Conservation (phyloP, 352 stramenopile genomes). For the Pythium monospermum region DNA sequence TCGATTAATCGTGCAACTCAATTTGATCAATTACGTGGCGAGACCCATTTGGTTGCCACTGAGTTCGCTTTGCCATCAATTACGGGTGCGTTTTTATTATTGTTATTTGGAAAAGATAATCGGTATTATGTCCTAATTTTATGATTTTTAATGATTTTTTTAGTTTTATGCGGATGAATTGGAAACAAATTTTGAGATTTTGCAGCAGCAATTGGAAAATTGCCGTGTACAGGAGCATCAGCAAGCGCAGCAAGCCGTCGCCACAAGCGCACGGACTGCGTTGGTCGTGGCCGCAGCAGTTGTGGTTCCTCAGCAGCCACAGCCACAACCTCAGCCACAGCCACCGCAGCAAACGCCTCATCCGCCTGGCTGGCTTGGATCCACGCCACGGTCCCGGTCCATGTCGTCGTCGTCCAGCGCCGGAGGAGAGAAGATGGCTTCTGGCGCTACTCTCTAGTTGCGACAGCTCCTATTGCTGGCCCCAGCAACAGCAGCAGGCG, state of each 20-base stretch:
- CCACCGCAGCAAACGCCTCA: neutral
- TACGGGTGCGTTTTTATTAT: constrained; percentile 36
- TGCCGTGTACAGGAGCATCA: constrained; percentile 9
- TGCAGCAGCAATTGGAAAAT: constrained; percentile 37
- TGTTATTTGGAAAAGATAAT: too few relatives aligned
- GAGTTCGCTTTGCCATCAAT: constrained; percentile 46
- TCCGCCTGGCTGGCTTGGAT: neutral
- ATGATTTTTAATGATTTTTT: too few relatives aligned
- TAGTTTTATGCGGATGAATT: constrained; percentile 66
- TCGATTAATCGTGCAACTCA: constrained; percentile 58
- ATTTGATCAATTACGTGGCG: constrained; percentile 75
- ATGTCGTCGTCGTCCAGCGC: neutral
- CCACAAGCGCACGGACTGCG: too few relatives aligned
- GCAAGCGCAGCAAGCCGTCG: neutral
- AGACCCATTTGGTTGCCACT: constrained; percentile 69
- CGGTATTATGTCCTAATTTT: neutral
- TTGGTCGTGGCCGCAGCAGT: neutral
- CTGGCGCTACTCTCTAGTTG: too few relatives aligned
- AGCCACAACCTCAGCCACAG: neutral
- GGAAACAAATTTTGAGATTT: constrained; percentile 62
- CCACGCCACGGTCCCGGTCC: neutral
- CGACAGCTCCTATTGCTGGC: too few relatives aligned
- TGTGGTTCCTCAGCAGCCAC: too few relatives aligned
- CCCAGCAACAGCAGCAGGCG: too few relatives aligned
- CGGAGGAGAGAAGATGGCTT: neutral